Percentiles rank a stretch among this genome's conserved stretches.
Conservation (phyloP, 345 rosid species). For the Jatropha curcas region DNA sequence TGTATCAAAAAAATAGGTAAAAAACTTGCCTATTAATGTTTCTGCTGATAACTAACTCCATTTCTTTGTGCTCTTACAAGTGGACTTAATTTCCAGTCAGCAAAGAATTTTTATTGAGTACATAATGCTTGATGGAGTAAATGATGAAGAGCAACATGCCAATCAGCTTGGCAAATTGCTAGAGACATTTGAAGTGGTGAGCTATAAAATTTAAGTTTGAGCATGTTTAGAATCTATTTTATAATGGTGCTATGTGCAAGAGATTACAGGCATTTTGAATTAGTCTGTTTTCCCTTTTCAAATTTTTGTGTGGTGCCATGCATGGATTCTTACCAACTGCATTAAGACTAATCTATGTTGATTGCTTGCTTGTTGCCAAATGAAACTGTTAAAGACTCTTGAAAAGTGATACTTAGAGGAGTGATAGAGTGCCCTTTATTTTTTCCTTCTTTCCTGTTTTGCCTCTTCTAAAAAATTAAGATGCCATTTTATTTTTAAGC, state of each 20-base stretch:
- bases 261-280: background rate
- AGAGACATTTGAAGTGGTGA: constrained; percentile 86
- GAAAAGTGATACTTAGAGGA: background rate
- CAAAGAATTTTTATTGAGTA: constrained; percentile 88
- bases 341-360: background rate
- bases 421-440: background rate
- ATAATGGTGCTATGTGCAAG: background rate
- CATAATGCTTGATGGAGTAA: constrained; percentile 94
- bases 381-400: background rate
- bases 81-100: constrained; percentile 45
- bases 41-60: background rate
- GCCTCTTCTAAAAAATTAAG: background rate
- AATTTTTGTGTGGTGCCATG: too few relatives aligned
- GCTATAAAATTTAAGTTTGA: constrained; percentile 18
- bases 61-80: constrained; percentile 5
- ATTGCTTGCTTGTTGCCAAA: background rate
- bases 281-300: too few relatives aligned
- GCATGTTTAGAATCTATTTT: background rate
- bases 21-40: constrained; percentile 5
- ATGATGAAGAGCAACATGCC: constrained; percentile 85
- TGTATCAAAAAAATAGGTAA: constrained; percentile 78
- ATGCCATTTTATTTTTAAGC: background rate
- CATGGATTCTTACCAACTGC: too few relatives aligned
- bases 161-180: constrained; percentile 77
- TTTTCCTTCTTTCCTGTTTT: background rate